Percentiles rank a stretch among this genome's conserved stretches.
These are phyloP conservation scores for Cynara cardunculus DNA, from an alignment of 129 eudicot species.

Conservation along the genomic window DNA sequence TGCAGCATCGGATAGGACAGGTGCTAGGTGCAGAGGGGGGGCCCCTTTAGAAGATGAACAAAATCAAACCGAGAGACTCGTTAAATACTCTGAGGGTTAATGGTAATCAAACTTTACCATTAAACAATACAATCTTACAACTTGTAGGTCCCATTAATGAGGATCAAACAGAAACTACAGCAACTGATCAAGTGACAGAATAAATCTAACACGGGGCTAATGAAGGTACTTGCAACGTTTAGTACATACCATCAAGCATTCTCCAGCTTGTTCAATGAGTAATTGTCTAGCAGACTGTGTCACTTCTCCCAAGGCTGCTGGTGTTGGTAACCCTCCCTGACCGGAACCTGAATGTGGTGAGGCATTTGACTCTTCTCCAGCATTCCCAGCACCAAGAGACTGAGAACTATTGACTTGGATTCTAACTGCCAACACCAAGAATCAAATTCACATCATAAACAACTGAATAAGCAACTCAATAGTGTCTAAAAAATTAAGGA, in stretches of 20 bases:
- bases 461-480: neutral
- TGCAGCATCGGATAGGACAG: neutral
- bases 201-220: neutral
- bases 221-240: neutral
- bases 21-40: too few species aligned
- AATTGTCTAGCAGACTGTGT: slow-evolving; percentile 56
- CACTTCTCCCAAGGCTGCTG: slow-evolving; percentile 73
- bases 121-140: too few species aligned
- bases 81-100: too few species aligned
- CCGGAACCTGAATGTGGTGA: slow-evolving; percentile 22
- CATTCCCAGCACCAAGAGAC: slow-evolving; percentile 29
- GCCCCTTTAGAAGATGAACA: too few species aligned
- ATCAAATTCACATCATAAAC: slow-evolving; percentile 1
- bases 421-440: slow-evolving; percentile 42
- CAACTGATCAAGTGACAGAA: neutral
- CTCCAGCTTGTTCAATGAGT: slow-evolving; percentile 63
- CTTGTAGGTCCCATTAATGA: too few species aligned
- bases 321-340: slow-evolving; percentile 61
- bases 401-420: slow-evolving; percentile 32
- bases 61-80: too few species aligned
- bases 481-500: neutral
- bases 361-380: slow-evolving; percentile 35
- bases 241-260: slow-evolving; percentile 55
- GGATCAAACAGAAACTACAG: neutral
- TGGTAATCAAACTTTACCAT: too few species aligned